Percentiles rank a stretch among this genome's conserved stretches.
These are phyloP conservation scores for Calonectria montana DNA, from an alignment of 2,329 filamentous ascomycete species.

Conservation along the genomic window DNA sequence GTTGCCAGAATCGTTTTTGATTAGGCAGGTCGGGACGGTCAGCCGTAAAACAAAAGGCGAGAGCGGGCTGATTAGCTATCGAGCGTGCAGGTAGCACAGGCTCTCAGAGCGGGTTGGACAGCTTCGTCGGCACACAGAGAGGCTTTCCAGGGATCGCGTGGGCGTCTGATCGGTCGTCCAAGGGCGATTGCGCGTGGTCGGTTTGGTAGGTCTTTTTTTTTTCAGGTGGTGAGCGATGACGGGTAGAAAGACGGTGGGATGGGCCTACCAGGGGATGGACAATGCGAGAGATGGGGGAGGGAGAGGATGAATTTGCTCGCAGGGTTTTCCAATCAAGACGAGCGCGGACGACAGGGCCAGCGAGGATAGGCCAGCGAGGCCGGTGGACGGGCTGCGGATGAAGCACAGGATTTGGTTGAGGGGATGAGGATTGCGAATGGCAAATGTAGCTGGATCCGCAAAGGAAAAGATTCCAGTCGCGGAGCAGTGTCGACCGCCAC, in stretches of 20 bases:
- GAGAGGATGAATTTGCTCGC: not conserved
- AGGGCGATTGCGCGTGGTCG: slow-evolving; percentile 34
- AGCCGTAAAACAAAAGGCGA: slow-evolving; percentile 21
- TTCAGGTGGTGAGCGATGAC: slow-evolving; percentile 36
- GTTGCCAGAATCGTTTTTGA: not conserved
- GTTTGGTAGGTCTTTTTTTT: slow-evolving; percentile 30
- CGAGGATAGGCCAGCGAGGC: not conserved
- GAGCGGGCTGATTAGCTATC: slow-evolving; percentile 25
- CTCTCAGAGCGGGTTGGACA: slow-evolving; percentile 32
- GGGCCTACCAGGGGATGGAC: slow-evolving; percentile 35
- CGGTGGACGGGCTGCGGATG: not conserved
- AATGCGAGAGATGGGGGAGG: slow-evolving; percentile 8
- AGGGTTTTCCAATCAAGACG: slow-evolving; percentile 25
- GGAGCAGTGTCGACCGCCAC: slow-evolving; percentile 42
- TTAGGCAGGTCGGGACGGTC: slow-evolving; percentile 20
- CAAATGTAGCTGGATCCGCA: slow-evolving; percentile 36
- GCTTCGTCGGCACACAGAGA: slow-evolving; percentile 37
- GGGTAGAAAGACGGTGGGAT: slow-evolving; percentile 32
- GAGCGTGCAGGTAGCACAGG: slow-evolving; percentile 36
- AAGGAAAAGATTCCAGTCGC: slow-evolving; percentile 46
- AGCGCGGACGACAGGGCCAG: slow-evolving; percentile 1
- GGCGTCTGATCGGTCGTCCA: slow-evolving; percentile 32
- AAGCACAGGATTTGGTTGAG: slow-evolving; percentile 30
- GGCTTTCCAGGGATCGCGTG: slow-evolving; percentile 29
- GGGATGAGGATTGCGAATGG: slow-evolving; percentile 37